phyloP scores from a whole-genome alignment of 225 moss, liverwort and hornwort genomes.

The Physcomitrium patens region DNA sequence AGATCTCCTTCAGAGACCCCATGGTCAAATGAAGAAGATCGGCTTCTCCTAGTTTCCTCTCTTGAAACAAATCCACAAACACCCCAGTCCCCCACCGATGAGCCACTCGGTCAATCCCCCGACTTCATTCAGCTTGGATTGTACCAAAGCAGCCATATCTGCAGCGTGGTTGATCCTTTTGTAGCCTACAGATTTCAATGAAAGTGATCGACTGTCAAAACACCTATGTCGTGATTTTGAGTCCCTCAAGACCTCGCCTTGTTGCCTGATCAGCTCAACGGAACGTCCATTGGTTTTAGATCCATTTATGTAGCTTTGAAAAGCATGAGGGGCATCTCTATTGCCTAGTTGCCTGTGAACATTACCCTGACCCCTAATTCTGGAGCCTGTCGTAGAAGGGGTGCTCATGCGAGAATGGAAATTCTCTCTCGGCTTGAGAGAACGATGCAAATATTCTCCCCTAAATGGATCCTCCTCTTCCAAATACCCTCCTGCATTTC shows the following conservation, averaged over 20 bases:
- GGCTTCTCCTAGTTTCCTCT: constrained; percentile 50
- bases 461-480: constrained; percentile 26
- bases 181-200: too few relatives aligned
- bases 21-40: constrained; percentile 60
- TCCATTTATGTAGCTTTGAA: too few relatives aligned
- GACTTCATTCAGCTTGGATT: constrained; percentile 50
- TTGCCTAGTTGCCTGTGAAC: too few relatives aligned
- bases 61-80: constrained; percentile 59
- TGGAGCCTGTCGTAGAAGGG: not conserved
- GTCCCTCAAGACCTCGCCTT: not conserved
- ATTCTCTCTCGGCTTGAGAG: constrained; percentile 15
- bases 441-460: constrained; percentile 25
- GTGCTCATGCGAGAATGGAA: constrained; percentile 16
- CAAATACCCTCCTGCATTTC: constrained; percentile 11
- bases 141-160: constrained; percentile 37
- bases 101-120: constrained; percentile 65
- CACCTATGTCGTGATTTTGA: too few relatives aligned
- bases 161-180: constrained; percentile 8
- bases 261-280: constrained; percentile 19
- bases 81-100: constrained; percentile 52
- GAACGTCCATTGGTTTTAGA: constrained; percentile 19
- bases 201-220: too few relatives aligned
- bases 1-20: constrained; percentile 56
- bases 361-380: not conserved
- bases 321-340: too few relatives aligned